Evolutionary conservation across 345 rosid genomes (phyloP), one percentile per base, ranked within the genome.

Genomic region (Eucalyptus globulus): DNA sequence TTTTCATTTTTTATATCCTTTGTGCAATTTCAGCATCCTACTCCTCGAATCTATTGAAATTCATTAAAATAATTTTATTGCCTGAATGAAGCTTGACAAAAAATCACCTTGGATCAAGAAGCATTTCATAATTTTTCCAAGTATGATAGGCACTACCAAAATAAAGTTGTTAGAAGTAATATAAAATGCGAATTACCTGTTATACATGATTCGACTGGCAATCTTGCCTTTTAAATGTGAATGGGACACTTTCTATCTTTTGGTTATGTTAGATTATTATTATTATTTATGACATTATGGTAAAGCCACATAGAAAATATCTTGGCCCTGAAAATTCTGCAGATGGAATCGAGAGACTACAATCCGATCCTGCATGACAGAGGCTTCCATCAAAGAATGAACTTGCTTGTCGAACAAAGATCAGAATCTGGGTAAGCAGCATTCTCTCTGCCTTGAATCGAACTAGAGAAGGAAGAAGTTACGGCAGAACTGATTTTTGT

Each of bases 321-420:
- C 27, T 76, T 40, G 29, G 40, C 14, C 47, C 47, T 21, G 85
- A 76, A 37, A 76, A 76, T 6, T 76, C 29, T 21, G 65, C 95
- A 97, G 99, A 92, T 96, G 91, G 95, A 95, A 86, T 92, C 92
- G 86, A 91, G 92, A 91, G 97, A 94, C 92, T 97, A 96, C 90
- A 91, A 96, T 90, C 99, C 99, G 53, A 47, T 96, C 89, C 93
- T 76, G 87, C 95, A 96, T 86, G 95, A 92, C 89, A 94, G 99
- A 94, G 99, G 99, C 86, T 94, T 97, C 93, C 99, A 97, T 92
- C 94, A 94, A 92, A 96, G 94, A 88, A 91, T 96, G 90, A 96
- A 95, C 91, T 89, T 90, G 90, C 94, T 95, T 81, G 93, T 97
- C 47, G 94, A 95, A 86, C 95, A 95, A 90, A 97, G 98, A 94